Base-by-base conservation (phyloP, 1,139 yeast genomes). In the Pichia sp. region DNA sequence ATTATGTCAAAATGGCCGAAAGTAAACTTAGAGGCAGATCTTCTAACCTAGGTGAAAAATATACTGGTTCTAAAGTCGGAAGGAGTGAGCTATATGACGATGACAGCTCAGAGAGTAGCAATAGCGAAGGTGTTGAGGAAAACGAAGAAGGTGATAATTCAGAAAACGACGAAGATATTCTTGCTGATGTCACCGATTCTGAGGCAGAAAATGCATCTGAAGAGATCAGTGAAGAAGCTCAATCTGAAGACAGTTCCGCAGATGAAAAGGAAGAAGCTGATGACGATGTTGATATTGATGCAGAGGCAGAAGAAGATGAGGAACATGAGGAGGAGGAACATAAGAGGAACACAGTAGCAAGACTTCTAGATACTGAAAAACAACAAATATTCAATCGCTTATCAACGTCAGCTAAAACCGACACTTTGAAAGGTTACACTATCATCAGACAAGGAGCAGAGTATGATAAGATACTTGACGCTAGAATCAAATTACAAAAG, bases 401-500 rank as follows among this genome's bases (percentile, higher is more conserved):
- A 41, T 85, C 95, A 0, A 77, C 80, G 31, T 75, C 92, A 0
- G 82, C 86, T 1, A 81, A 84, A 54, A 75, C 78, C n/a, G 98
- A 93, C 67, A 88, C 96, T 0, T 72, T 85, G 43, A 93, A 92
- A 68, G 99, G 99, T 1, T 84, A 78, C 65, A 85, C 96, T 1
- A 84, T 93, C 8, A 71, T 84, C 53, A 80, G 82, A 53, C 99
- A 95, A 67, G 82, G 87, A 64, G 78, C 79, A 56, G 67, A 83
- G 23, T 92, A 87, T 67, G 99, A 95, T 62, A 78, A 79, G 19
- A 75, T 90, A 47, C 75, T 95, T 30, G 98, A 93, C 62, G 68
- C 85, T 11, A 81, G 99, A 67, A 89, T 95, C 65, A 89, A 87
- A 64, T 66, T 90, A 26, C 99, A 95, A 67, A 90, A 90, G 66